Evolutionary conservation across 2,329 filamentous ascomycete genomes (phyloP), one percentile per base, ranked within the genome.

Genomic region (Thelonectria rubi): DNA sequence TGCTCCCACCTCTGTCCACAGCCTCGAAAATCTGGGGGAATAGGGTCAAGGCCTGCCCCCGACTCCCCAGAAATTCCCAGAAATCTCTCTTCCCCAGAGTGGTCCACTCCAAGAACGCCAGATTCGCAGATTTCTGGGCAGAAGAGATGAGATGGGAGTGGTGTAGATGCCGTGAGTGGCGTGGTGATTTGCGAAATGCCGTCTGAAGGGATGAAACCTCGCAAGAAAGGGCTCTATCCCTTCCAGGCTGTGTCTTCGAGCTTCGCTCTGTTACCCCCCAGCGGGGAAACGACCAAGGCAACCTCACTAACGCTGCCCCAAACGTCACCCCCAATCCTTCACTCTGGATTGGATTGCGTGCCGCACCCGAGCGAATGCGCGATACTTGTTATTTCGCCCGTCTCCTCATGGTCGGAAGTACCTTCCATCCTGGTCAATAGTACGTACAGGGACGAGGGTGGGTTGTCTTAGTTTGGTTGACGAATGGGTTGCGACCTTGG

Each of bases 111-210:
- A 21, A 17, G 18, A 42, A 57, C 58, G 58, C 58, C 48, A 61
- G 58, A 61, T 61, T 56, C 21, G 32, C 58, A 61, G 53, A 61
- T 57, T 37, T 55, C 54, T 57, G 54, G 54, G 54, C 46, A 45
- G 17, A 48, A 20, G 9, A 54, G 32, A 52, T 52, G 52, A 60
- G 58, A 60, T 60, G 52, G 26, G 48, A 34, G 34, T 37, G 24
- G 12, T 10, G 37, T 39, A 48, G 32, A 60, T 60, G 48, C 49
- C 30, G 46, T 37, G 34, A 15, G 34, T 37, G 34, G 34, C 34
- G 34, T 37, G 34, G 39, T 37, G 50, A 43, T 53, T 42, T 5
- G 15, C 21, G 34, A 45, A 32, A 26, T 54, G 42, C 50, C 50
- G 43, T 37, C 20, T 37, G 34, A 37, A 15, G 34, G 15, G 14